phyloP scores from a whole-genome alignment of 2,329 filamentous ascomycete genomes.

The Capronia coronata region DNA sequence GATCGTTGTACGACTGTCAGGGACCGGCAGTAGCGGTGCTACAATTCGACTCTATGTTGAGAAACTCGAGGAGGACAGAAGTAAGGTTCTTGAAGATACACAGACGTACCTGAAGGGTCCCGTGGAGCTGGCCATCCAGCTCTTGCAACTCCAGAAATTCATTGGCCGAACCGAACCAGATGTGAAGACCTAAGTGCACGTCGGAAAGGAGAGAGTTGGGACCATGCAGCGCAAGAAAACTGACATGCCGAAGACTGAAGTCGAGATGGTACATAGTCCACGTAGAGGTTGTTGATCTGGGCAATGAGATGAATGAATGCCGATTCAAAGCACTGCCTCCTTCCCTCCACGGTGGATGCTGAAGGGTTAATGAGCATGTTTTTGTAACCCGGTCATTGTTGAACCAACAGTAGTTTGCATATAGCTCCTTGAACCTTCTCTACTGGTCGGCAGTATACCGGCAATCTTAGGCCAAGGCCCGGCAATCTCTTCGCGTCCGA shows the following conservation, averaged over 20 bases:
- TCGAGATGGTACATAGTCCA: neutral
- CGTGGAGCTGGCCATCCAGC: slow-evolving; percentile 72
- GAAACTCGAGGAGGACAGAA: slow-evolving; percentile 79
- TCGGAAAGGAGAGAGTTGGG: neutral
- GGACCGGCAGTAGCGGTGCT: slow-evolving; percentile 88
- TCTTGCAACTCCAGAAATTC: slow-evolving; percentile 90
- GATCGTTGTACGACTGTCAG: slow-evolving; percentile 89
- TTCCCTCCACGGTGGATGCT: no score
- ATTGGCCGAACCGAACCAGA: slow-evolving; percentile 88
- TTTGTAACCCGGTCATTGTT: no score
- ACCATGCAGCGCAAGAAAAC: neutral
- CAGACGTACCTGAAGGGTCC: slow-evolving; percentile 92
- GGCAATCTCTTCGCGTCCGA: neutral
- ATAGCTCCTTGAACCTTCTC: no score
- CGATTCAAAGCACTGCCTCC: no score
- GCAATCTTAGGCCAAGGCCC: neutral
- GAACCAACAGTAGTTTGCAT: no score
- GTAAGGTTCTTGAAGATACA: slow-evolving; percentile 71
- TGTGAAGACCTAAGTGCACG: slow-evolving; percentile 65
- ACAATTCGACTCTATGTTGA: slow-evolving; percentile 97
- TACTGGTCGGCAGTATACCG: neutral
- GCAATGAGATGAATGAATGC: neutral
- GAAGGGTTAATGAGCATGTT: no score
- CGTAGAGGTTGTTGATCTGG: neutral
- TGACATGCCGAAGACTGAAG: neutral